Percentiles rank a stretch among this genome's conserved stretches.
These are phyloP conservation scores for Stephanodiscus minutulus DNA, from an alignment of 108 stramenopile genomes.

Conservation along the genomic window DNA sequence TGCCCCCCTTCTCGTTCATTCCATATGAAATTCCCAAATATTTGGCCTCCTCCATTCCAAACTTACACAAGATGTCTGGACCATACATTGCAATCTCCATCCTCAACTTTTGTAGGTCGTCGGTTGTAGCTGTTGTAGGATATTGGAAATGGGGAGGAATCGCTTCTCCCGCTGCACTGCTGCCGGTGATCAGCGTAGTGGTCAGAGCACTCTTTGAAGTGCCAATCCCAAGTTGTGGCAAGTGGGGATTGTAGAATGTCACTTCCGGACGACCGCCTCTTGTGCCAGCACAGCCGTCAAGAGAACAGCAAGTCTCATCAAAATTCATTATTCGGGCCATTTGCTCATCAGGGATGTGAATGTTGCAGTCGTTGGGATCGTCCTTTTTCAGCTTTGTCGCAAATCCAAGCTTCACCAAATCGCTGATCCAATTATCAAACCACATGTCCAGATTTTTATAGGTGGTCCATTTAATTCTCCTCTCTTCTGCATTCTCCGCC, in stretches of 20 bases:
- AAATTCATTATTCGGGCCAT: constrained; percentile 7
- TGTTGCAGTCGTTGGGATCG: no score
- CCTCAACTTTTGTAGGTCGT: constrained; percentile 2
- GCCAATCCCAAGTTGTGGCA: constrained; percentile 2
- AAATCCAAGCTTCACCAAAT: constrained; percentile 6
- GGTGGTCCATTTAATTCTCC: no score
- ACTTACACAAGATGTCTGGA: constrained; percentile 15
- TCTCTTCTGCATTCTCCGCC: no score
- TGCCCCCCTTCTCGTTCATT: constrained; percentile 27
- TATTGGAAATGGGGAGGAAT: constrained; percentile 18
- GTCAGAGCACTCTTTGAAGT: constrained; percentile 4
- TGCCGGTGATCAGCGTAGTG: constrained; percentile 26
- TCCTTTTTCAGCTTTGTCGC: constrained; percentile 2
- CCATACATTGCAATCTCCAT: neutral
- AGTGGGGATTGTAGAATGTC: constrained; percentile 12
- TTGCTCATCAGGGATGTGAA: constrained; percentile 17
- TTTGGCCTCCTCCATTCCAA: constrained; percentile 4
- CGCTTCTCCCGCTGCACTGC: constrained; percentile 16
- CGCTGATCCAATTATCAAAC: no score
- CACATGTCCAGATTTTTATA: no score
- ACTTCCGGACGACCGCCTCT: constrained; percentile 23
- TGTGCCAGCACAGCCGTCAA: constrained; percentile 17
- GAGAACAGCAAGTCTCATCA: constrained; percentile 22
- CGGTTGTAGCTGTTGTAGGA: constrained; percentile 5
- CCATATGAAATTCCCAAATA: constrained; percentile 1